phyloP scores from a whole-genome alignment of 176 grass and related monocot species.

The Paspalum vaginatum region DNA sequence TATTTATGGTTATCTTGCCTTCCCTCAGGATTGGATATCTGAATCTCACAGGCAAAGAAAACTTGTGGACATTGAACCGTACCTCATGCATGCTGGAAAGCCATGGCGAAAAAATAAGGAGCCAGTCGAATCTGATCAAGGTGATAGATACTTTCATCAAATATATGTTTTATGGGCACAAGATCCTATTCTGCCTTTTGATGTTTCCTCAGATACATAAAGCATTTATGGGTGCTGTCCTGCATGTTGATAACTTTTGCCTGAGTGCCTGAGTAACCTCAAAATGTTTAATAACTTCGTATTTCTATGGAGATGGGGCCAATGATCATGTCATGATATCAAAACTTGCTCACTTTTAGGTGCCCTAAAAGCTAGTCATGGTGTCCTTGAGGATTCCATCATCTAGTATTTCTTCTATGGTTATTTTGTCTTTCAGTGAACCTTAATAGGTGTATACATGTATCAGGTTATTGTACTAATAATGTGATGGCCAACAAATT shows the following conservation, averaged over 20 bases:
- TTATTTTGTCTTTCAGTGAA: neutral
- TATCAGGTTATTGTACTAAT: neutral
- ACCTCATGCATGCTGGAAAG: slow-evolving; percentile 95
- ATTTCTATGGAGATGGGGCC: neutral
- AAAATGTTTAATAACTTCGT: neutral
- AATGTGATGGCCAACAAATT: neutral
- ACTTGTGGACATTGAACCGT: slow-evolving; percentile 83
- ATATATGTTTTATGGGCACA: slow-evolving; percentile 5
- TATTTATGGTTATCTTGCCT: slow-evolving; percentile 13
- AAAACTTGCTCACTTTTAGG: neutral
- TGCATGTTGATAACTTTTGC: neutral
- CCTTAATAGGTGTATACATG: neutral
- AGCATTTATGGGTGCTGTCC: neutral
- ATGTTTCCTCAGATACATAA: neutral
- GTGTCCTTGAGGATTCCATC: neutral
- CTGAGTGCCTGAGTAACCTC: neutral
- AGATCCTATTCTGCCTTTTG: neutral
- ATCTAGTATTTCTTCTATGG: neutral
- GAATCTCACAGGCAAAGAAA: slow-evolving; percentile 80
- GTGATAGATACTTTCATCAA: slow-evolving; percentile 39
- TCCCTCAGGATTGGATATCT: slow-evolving; percentile 76
- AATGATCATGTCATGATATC: neutral
- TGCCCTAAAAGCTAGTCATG: neutral
- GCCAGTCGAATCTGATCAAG: slow-evolving; percentile 53
- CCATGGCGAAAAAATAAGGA: slow-evolving; percentile 74